Conservation (phyloP, 1,139 yeast genomes). For the Candida tunisiensis region DNA sequence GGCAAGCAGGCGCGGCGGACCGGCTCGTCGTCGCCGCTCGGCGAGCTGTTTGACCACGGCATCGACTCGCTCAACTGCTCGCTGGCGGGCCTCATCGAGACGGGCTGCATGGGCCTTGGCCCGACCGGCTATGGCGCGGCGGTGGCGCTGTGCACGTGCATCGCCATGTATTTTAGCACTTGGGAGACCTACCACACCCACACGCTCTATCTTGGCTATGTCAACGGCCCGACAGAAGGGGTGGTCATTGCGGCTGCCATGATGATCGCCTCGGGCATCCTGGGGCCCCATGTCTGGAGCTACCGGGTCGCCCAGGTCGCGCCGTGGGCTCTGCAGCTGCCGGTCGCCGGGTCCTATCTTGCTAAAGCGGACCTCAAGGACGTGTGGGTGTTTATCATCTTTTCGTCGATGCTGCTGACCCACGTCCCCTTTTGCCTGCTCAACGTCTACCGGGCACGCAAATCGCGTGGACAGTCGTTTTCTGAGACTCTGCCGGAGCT, state of each 20-base stretch:
- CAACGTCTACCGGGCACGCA: slow-evolving; percentile 42
- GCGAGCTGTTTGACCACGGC: slow-evolving; percentile 70
- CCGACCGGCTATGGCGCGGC: slow-evolving; percentile 23
- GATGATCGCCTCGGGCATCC: slow-evolving; percentile 38
- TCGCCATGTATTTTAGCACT: slow-evolving; percentile 57
- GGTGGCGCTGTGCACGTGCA: slow-evolving; percentile 45
- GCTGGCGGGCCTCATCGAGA: slow-evolving; percentile 22
- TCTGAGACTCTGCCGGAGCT: slow-evolving; percentile 21
- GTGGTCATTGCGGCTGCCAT: slow-evolving; percentile 39
- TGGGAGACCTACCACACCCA: slow-evolving; percentile 78
- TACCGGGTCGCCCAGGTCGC: slow-evolving; percentile 9
- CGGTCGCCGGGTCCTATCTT: slow-evolving; percentile 18
- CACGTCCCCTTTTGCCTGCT: slow-evolving; percentile 30
- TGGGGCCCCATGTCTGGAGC: slow-evolving; percentile 48
- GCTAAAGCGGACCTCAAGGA: slow-evolving; percentile 15
- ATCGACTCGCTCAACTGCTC: slow-evolving; percentile 57
- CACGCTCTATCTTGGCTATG: slow-evolving; percentile 44
- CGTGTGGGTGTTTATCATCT: slow-evolving; percentile 21
- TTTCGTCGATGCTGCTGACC: slow-evolving; percentile 34
- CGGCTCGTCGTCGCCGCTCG: slow-evolving; percentile 63
- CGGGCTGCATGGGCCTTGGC: slow-evolving; percentile 25
- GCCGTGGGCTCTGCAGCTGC: slow-evolving; percentile 3
- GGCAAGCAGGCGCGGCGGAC: slow-evolving; percentile 72
- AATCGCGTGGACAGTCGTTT: slow-evolving; percentile 27
- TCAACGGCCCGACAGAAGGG: slow-evolving; percentile 77